Evolutionary conservation across 2,329 filamentous ascomycete genomes (phyloP).

Genomic region (Ascomycota sp.): DNA sequence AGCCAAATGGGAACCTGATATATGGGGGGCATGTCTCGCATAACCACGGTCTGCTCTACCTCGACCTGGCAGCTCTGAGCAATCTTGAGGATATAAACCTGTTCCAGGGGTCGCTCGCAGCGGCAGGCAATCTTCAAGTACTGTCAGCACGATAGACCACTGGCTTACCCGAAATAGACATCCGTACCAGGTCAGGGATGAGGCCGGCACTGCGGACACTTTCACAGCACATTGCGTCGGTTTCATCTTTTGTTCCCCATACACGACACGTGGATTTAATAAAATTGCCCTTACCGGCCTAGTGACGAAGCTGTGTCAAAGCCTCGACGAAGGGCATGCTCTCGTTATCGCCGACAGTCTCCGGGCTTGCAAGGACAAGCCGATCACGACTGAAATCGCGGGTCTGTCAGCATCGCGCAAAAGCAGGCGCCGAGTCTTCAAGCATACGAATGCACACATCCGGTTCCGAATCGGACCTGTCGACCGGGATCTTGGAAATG

Average conservation of each 20-base stretch:
- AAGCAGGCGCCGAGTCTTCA: background rate
- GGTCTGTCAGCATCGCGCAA: conserved; percentile 3
- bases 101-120: conserved; percentile 55
- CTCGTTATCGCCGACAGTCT: conserved; percentile 53
- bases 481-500: conserved; percentile 66
- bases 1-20: conserved; percentile 93
- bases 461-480: conserved; percentile 59
- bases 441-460: conserved; percentile 74
- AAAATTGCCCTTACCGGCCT: conserved; percentile 58
- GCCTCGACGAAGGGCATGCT: conserved; percentile 75
- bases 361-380: too few species aligned
- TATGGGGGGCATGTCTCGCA: conserved; percentile 70
- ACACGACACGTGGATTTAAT: conserved; percentile 75
- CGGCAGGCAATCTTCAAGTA: conserved; percentile 60
- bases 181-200: conserved; percentile 41
- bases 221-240: conserved; percentile 83
- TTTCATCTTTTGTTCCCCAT: conserved; percentile 80
- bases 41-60: conserved; percentile 63
- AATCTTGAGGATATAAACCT: conserved; percentile 62
- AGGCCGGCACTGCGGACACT: conserved; percentile 63
- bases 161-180: too few species aligned
- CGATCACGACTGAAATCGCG: conserved; percentile 6
- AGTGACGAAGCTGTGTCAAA: conserved; percentile 52
- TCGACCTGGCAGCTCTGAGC: conserved; percentile 78
- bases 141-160: too few species aligned